Evolutionary conservation across 2,329 filamentous ascomycete species (phyloP).

Genomic region (Dissoconium aciculare): DNA sequence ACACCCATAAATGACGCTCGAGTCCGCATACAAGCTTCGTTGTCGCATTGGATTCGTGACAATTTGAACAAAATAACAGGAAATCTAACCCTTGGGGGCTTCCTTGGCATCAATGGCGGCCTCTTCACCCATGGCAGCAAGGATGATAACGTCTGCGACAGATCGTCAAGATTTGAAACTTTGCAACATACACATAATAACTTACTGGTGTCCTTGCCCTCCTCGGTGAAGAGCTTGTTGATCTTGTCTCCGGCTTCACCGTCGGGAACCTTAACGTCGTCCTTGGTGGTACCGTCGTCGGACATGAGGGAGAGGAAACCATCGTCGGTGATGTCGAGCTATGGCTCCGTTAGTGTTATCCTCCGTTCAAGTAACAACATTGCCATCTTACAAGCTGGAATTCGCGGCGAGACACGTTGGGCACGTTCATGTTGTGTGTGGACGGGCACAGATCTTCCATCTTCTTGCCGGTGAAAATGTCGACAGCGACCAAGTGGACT

Average conservation of each 20-base stretch:
- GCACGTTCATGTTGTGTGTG: conserved; percentile 95
- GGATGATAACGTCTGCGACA: conserved; percentile 65
- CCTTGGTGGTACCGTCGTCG: conserved; percentile 74
- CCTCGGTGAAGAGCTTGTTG: conserved; percentile 57
- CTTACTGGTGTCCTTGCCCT: conserved; percentile 92
- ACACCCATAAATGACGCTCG: conserved; percentile 13
- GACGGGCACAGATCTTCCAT: conserved; percentile 97
- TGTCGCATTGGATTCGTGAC: too few species aligned
- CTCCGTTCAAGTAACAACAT: too few species aligned
- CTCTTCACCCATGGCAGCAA: conserved; percentile 95
- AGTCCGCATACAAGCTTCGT: too few species aligned
- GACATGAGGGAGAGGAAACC: conserved; percentile 89
- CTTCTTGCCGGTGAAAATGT: conserved; percentile 99
- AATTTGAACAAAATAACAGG: too few species aligned
- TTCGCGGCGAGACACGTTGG: conserved; percentile 79
- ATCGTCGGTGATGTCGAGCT: conserved; percentile 90
- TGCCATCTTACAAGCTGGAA: conserved; percentile 70
- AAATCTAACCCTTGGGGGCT: conserved; percentile 57
- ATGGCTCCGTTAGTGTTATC: too few species aligned
- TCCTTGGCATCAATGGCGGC: conserved; percentile 86
- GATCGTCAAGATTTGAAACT: conserved; percentile 11
- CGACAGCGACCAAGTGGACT: conserved; percentile 93
- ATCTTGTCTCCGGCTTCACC: conserved; percentile 82
- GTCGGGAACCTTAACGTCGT: conserved; percentile 87
- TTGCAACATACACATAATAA: conserved; percentile 14